Base-by-base conservation (phyloP, 306 rosid genomes). In the Malus sieversii region DNA sequence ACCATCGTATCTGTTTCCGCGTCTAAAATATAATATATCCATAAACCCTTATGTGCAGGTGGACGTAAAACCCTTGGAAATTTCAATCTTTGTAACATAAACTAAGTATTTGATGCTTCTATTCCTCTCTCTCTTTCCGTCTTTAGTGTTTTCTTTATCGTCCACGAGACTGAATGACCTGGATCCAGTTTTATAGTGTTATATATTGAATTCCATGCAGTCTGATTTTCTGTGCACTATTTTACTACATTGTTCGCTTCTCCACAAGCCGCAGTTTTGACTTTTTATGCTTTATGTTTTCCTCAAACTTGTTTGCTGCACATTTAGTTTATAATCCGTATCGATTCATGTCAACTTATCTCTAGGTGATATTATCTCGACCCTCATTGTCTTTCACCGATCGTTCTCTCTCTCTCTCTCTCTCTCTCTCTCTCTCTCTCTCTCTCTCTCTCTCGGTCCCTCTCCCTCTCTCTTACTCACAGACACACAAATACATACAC, bases 161-260 rank as follows among this genome's bases (percentile, higher is more conserved):
- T 76, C 71, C 42, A 77, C 86, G 84, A 88, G 93, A 81, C 84
- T 52, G 55, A 70, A 72, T 86, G 90, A 86, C 87, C 96, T 91
- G 92, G 93, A 91, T 93, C 90, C 89, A 86, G 84, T 87, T 76
- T 75, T 83, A 33, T 78, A 68, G 70, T 62, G 69, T 85, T 71
- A 48, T 73, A 65, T 82, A 76, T 71, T 70, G 69, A 70, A 46
- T 20, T 71, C 60, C 89, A 84, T 52, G 84, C 77, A 67, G 20
- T 80, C 79, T 84, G 77, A 75, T 85, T 81, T 79, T 81, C 84
- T 74, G 82, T 82, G 19, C 81, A 82, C 57, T 35, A 11, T 60
- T 63, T 80, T 77, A 77, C 51, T 79, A 68, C 72, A 76, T 29
- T 73, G 53, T 75, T 44, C 55, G 58, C 59, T 79, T 72, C 32